Percentiles rank a stretch among this genome's conserved stretches.
phyloP scores from a whole-genome alignment of 192 early-diverging fungal species.

The Coemansia sp. region DNA sequence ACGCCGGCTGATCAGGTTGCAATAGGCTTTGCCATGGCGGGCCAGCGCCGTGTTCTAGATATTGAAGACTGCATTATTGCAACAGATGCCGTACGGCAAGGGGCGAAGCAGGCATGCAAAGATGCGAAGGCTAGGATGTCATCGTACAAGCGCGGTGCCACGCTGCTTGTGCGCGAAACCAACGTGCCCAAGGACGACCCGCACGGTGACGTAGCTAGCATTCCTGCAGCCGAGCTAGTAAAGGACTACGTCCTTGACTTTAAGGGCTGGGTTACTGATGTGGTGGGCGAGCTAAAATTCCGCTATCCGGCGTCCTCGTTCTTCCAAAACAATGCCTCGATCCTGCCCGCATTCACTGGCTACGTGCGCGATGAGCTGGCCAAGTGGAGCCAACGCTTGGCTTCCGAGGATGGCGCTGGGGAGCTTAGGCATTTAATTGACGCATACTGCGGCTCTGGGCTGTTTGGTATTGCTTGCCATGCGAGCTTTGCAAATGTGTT shows the following conservation, averaged over 20 bases:
- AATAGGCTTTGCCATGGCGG: slow-evolving; percentile 58
- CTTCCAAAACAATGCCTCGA: slow-evolving; percentile 67
- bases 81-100: slow-evolving; percentile 57
- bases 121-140: slow-evolving; percentile 51
- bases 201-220: slow-evolving; percentile 3
- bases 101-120: slow-evolving; percentile 43
- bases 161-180: slow-evolving; percentile 57
- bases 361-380: slow-evolving; percentile 61
- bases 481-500: slow-evolving; percentile 58
- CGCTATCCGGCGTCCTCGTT: slow-evolving; percentile 62
- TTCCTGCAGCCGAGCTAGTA: slow-evolving; percentile 28
- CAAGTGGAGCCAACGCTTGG: slow-evolving; percentile 20
- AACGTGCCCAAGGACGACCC: slow-evolving; percentile 34
- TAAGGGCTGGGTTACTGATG: slow-evolving; percentile 55
- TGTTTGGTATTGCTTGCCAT: slow-evolving; percentile 64
- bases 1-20: slow-evolving; percentile 39
- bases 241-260: slow-evolving; percentile 55
- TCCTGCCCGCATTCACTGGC: slow-evolving; percentile 57
- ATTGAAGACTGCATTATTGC: slow-evolving; percentile 65
- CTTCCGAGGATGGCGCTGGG: slow-evolving; percentile 9
- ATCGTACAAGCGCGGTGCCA: slow-evolving; percentile 56
- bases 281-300: slow-evolving; percentile 56
- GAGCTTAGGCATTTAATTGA: slow-evolving; percentile 57
- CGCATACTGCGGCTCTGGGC: slow-evolving; percentile 69
- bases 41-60: slow-evolving; percentile 59